These are phyloP conservation scores for Monilinia aucupariae DNA, from an alignment of 2,329 filamentous ascomycete genomes.

Conservation along the genomic window DNA sequence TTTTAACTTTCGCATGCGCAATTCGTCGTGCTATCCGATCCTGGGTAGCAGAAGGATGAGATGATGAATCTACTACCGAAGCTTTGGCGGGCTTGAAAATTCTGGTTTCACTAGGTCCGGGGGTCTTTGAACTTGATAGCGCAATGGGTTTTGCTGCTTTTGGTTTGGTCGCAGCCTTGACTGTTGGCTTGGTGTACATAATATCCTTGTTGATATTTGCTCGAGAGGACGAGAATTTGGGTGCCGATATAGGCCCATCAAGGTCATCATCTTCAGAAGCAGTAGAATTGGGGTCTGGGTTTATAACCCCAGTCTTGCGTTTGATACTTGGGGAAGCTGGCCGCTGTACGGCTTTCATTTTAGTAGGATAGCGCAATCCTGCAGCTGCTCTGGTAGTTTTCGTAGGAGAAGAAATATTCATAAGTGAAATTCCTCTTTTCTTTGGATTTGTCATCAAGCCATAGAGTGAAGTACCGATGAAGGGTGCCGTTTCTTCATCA, in stretches of 20 bases:
- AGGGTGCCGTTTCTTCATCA: conserved; percentile 32
- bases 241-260: conserved; percentile 28
- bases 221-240: conserved; percentile 20
- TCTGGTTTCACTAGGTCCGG: background rate
- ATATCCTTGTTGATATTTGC: background rate
- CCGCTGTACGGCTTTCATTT: background rate
- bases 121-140: background rate
- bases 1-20: conserved; percentile 22
- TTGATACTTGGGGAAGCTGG: background rate
- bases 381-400: conserved; percentile 33
- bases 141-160: background rate
- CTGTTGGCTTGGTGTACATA: background rate
- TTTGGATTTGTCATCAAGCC: conserved; percentile 41
- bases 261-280: conserved; percentile 25
- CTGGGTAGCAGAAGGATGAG: background rate
- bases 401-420: conserved; percentile 23
- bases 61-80: background rate
- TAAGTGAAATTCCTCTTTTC: conserved; percentile 32
- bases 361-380: conserved; percentile 29
- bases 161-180: background rate
- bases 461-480: conserved; percentile 39
- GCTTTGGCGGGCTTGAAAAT: background rate
- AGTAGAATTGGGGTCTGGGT: conserved; percentile 10
- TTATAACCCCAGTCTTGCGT: background rate
- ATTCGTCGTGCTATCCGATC: conserved; percentile 20